phyloP scores from a whole-genome alignment of 1,284 basidiomycete species.

The Apiotrichum gamsii region DNA sequence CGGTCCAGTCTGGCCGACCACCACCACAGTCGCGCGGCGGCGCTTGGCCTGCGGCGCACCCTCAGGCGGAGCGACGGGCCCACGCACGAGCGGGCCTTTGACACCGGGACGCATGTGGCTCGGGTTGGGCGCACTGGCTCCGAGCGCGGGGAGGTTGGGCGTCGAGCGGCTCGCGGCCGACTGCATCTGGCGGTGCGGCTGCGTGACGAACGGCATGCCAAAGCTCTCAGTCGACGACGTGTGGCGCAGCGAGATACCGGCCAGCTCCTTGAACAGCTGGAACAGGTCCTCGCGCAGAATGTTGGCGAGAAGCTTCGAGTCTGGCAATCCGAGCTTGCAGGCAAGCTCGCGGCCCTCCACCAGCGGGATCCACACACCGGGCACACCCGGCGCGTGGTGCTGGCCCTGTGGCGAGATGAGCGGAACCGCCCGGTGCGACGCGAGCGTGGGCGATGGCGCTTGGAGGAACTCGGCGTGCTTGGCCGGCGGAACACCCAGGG shows the following conservation, averaged over 20 bases:
- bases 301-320: constrained; percentile 22
- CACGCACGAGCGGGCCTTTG: constrained; percentile 34
- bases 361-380: constrained; percentile 37
- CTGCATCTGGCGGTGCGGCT: constrained; percentile 16
- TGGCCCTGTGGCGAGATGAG: constrained; percentile 18
- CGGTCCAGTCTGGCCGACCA: not conserved
- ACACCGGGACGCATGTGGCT: not conserved
- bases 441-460: constrained; percentile 20
- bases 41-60: constrained; percentile 39
- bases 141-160: not conserved
- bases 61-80: constrained; percentile 31
- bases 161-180: constrained; percentile 11
- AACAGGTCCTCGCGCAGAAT: constrained; percentile 37
- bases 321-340: constrained; percentile 18
- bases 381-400: constrained; percentile 31
- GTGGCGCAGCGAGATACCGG: constrained; percentile 33
- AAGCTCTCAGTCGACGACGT: constrained; percentile 29
- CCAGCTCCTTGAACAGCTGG: constrained; percentile 33
- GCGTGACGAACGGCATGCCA: constrained; percentile 25
- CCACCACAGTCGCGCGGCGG: constrained; percentile 34
- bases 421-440: constrained; percentile 25
- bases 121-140: constrained; percentile 7
- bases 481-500: constrained; percentile 26
- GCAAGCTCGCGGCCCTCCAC: constrained; percentile 33
- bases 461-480: constrained; percentile 28